A percentile compares a stretch with the other conserved stretches of the same genome.
Evolutionary conservation across 2,329 filamentous ascomycete species (phyloP).

Genomic region (Drechslerella dactyloides): DNA sequence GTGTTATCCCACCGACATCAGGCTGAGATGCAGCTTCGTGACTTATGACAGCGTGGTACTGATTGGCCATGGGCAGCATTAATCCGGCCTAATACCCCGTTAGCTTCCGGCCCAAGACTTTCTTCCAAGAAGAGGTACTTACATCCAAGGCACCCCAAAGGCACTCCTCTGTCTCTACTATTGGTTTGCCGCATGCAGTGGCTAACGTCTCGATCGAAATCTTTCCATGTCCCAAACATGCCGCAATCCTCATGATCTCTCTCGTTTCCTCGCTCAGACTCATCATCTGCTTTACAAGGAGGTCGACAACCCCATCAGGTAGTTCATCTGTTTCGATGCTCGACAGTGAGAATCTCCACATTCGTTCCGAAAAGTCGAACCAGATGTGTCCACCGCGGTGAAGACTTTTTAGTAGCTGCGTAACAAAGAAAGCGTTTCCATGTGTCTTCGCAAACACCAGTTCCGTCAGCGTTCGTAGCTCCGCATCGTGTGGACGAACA

Average conservation of each 20-base stretch:
- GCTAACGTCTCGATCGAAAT: slow-evolving; percentile 54
- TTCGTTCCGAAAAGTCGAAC: slow-evolving; percentile 54
- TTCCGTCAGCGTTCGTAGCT: slow-evolving; percentile 54
- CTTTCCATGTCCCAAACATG: slow-evolving; percentile 53
- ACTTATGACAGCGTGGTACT: slow-evolving; percentile 42
- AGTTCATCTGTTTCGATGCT: slow-evolving; percentile 54
- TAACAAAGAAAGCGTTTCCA: slow-evolving; percentile 55
- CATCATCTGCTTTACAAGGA: slow-evolving; percentile 55
- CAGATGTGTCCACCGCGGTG: slow-evolving; percentile 54
- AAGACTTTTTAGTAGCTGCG: slow-evolving; percentile 54
- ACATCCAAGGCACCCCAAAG: slow-evolving; percentile 55
- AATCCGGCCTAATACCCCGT: slow-evolving; percentile 52
- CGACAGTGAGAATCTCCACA: slow-evolving; percentile 55
- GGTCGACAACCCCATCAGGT: slow-evolving; percentile 55
- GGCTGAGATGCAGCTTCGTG: slow-evolving; percentile 41
- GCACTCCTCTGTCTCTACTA: slow-evolving; percentile 52
- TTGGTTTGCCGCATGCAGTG: slow-evolving; percentile 53
- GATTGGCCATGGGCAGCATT: slow-evolving; percentile 52
- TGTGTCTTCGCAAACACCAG: slow-evolving; percentile 55
- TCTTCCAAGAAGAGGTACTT: slow-evolving; percentile 19
- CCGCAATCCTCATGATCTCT: slow-evolving; percentile 53
- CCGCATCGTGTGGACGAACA: slow-evolving; percentile 51
- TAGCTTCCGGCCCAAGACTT: slow-evolving; percentile 12
- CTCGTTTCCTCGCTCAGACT: slow-evolving; percentile 54
- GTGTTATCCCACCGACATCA: slow-evolving; percentile 34